Evolutionary conservation across 768 basidiomycete species (phyloP).

Genomic region (Panellus pusillus): DNA sequence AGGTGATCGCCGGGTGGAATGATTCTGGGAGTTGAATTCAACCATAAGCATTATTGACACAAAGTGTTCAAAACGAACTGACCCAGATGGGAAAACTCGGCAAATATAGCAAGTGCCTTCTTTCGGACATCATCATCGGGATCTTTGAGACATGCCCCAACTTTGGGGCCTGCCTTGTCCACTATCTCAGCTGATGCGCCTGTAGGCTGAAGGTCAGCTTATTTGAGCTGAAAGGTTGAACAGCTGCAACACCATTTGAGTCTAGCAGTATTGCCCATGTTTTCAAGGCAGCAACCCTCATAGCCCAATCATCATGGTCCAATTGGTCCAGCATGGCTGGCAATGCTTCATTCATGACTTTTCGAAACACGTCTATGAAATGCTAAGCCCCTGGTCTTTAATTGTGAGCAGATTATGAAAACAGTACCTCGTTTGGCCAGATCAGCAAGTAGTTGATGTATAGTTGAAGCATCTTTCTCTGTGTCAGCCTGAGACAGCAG

Average conservation of each 20-base stretch:
- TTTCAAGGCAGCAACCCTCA: not conserved
- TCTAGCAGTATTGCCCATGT: not conserved
- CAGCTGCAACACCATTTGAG: not conserved
- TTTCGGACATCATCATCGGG: not conserved
- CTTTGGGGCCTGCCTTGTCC: not conserved
- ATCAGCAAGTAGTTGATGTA: not conserved
- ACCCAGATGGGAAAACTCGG: not conserved
- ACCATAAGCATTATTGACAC: not conserved
- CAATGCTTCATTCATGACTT: not conserved
- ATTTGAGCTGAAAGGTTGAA: not conserved
- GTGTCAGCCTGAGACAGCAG: not conserved
- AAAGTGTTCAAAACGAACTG: no score
- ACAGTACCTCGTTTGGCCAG: conserved; percentile 2
- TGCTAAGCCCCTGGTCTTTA: not conserved
- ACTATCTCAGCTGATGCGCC: not conserved
- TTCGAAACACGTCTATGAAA: not conserved
- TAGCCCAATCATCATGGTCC: not conserved
- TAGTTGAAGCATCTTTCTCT: not conserved
- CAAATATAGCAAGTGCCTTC: not conserved
- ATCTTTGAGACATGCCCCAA: not conserved
- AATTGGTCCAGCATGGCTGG: not conserved
- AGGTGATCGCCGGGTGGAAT: not conserved
- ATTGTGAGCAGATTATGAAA: no score
- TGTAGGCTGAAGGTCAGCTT: not conserved
- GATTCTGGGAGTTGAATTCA: not conserved